Conservation (phyloP, 768 basidiomycete genomes). For the Xerocomus brunneocitrinus region DNA sequence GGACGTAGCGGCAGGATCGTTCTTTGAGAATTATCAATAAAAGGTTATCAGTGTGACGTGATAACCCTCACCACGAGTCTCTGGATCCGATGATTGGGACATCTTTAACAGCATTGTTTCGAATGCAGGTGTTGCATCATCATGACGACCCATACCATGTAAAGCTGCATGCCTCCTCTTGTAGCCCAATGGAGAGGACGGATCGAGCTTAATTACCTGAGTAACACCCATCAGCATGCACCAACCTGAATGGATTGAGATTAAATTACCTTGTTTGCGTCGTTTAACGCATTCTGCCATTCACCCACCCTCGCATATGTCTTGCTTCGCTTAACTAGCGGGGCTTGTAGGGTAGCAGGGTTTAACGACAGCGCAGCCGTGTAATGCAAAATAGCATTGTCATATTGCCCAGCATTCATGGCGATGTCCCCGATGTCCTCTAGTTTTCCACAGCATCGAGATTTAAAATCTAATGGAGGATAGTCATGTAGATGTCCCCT, state of each 20-base stretch:
- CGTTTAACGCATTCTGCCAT: slow-evolving; percentile 1
- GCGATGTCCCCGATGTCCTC: neutral
- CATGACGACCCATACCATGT: neutral
- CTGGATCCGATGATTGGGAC: too few relatives aligned
- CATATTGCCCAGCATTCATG: neutral
- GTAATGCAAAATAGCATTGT: neutral
- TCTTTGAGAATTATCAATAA: neutral
- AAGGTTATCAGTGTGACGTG: too few relatives aligned
- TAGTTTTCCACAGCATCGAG: neutral
- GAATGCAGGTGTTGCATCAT: too few relatives aligned
- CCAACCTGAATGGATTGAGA: neutral
- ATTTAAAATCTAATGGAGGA: neutral
- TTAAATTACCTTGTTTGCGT: neutral
- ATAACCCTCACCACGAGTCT: too few relatives aligned
- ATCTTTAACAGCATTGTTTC: too few relatives aligned
- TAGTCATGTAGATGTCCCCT: neutral
- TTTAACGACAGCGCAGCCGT: neutral
- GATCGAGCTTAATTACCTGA: neutral
- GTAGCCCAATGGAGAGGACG: neutral
- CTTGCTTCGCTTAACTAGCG: neutral
- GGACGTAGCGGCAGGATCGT: too few relatives aligned
- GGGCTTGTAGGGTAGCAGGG: neutral
- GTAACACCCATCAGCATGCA: neutral
- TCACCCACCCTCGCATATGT: neutral
- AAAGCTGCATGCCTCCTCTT: neutral